Percentiles rank a stretch among this genome's conserved stretches.
These are phyloP conservation scores for Fusarium odoratissimum DNA, from an alignment of 2,329 filamentous ascomycete genomes.

Conservation along the genomic window DNA sequence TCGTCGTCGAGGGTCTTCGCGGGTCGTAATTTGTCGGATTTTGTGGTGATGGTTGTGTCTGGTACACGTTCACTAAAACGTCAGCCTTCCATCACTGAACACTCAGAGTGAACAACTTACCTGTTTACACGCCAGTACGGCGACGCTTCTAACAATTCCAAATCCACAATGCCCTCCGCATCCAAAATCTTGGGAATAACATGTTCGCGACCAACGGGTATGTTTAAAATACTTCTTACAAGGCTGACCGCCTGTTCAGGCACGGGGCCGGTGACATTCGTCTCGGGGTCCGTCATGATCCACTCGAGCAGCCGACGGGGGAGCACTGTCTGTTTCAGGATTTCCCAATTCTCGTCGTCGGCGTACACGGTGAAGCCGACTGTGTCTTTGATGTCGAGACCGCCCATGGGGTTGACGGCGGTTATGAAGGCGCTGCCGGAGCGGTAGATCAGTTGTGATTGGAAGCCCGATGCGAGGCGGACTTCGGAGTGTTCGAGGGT, in stretches of 20 bases:
- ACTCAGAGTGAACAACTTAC: neutral
- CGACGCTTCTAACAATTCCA: slow-evolving; percentile 27
- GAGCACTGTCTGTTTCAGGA: slow-evolving; percentile 29
- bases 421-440: slow-evolving; percentile 26
- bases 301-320: slow-evolving; percentile 40
- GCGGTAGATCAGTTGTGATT: slow-evolving; percentile 19
- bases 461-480: slow-evolving; percentile 1
- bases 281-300: slow-evolving; percentile 39
- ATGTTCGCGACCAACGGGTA: slow-evolving; percentile 21
- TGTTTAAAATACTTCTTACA: slow-evolving; percentile 27
- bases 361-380: slow-evolving; percentile 33
- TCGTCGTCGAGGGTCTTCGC: slow-evolving; percentile 30
- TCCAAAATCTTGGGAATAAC: slow-evolving; percentile 30
- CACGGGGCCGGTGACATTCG: slow-evolving; percentile 2
- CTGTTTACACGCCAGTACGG: slow-evolving; percentile 36
- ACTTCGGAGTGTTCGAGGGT: slow-evolving; percentile 33
- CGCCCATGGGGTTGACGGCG: slow-evolving; percentile 30
- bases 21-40: slow-evolving; percentile 18
- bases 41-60: slow-evolving; percentile 25
- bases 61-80: slow-evolving; percentile 23
- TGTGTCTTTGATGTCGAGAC: slow-evolving; percentile 34
- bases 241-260: slow-evolving; percentile 35
- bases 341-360: slow-evolving; percentile 36
- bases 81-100: neutral
- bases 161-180: slow-evolving; percentile 31